These are phyloP conservation scores for sunflower (Helianthus annuus) DNA, from an alignment of 129 eudicot species.

Conservation along the genomic window HanXRQr2.0-SUNRISE NC_035435.2:29510708-29511207, in stretches of 20 bases:
- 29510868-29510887: conserved; percentile 59
- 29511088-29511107: not conserved
- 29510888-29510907: conserved; percentile 64
- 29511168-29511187: conserved; percentile 30
- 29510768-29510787: conserved; percentile 31
- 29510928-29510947: conserved; percentile 71
- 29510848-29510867: conserved; percentile 27
- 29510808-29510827: conserved; percentile 31
- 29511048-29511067: conserved; percentile 14
- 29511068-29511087: not conserved
- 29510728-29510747: not conserved
- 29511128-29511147: not conserved
- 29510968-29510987: conserved; percentile 70
- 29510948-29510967: conserved; percentile 64
- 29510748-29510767: not conserved
- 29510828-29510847: conserved; percentile 27
- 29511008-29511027: conserved; percentile 54
- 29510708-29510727: conserved; percentile 34
- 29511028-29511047: conserved; percentile 43
- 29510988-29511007: conserved; percentile 77
- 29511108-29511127: not conserved
- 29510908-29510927: conserved; percentile 76
- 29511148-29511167: conserved; percentile 1
- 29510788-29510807: conserved; percentile 54
- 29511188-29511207: conserved; percentile 13